phyloP scores from a whole-genome alignment of 2,329 filamentous ascomycete genomes.

The Ascochyta rabiei region DNA sequence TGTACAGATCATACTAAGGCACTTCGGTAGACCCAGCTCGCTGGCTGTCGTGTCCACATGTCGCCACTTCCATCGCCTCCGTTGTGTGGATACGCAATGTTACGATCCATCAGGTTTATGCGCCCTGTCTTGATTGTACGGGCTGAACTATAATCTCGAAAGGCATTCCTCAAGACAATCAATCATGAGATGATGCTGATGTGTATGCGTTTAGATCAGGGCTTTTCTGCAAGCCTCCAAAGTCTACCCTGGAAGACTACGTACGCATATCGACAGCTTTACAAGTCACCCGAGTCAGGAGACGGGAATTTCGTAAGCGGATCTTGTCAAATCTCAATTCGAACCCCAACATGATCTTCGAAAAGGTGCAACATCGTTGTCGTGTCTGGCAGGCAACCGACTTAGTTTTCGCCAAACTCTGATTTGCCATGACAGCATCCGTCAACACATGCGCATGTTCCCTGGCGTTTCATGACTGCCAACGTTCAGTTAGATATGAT shows the following conservation, averaged over 20 bases:
- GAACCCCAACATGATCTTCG: neutral
- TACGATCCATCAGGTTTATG: neutral
- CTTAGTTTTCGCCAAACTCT: too few species aligned
- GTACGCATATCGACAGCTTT: neutral
- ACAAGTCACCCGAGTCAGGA: constrained; percentile 6
- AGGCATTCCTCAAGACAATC: neutral
- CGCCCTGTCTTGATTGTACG: neutral
- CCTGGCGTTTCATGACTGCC: neutral
- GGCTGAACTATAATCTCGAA: neutral
- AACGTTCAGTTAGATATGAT: neutral
- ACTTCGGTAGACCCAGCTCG: neutral
- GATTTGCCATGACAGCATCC: neutral
- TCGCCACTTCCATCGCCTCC: neutral
- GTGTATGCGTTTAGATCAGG: neutral
- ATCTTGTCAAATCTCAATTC: neutral
- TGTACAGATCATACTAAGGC: neutral
- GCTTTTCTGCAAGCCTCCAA: neutral
- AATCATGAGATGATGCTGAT: neutral
- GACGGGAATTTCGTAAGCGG: neutral
- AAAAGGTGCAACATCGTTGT: neutral
- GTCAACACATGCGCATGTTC: neutral
- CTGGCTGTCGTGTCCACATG: neutral
- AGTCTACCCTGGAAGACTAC: neutral
- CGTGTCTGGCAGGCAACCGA: neutral
- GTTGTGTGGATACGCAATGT: neutral